These are phyloP conservation scores for Epichloe gansuensis DNA, from an alignment of 2,329 filamentous ascomycete genomes.

Conservation along the genomic window DNA sequence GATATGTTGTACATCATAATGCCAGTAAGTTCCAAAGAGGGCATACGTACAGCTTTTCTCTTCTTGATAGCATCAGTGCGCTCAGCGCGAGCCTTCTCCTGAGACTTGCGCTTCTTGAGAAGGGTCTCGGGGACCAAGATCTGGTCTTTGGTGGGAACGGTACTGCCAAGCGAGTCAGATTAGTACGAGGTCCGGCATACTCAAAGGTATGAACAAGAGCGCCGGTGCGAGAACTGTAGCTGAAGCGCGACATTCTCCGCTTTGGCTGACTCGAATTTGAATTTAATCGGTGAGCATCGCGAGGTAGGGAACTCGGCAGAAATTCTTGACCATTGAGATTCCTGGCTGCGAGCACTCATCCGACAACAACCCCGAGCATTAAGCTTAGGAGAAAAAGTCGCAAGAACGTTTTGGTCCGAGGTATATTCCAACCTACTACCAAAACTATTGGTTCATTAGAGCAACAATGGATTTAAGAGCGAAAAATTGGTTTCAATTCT, in stretches of 20 bases:
- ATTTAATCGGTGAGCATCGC: slow-evolving; percentile 65
- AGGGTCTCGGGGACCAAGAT: slow-evolving; percentile 98
- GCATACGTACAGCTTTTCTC: slow-evolving; percentile 75
- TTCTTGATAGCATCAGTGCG: slow-evolving; percentile 67
- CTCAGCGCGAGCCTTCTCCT: slow-evolving; percentile 97
- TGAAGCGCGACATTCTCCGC: slow-evolving; percentile 82
- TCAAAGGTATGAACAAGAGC: slow-evolving; percentile 48
- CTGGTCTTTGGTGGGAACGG: slow-evolving; percentile 87
- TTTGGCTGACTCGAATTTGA: slow-evolving; percentile 71
- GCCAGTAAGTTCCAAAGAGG: slow-evolving; percentile 16
- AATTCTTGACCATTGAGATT: neutral
- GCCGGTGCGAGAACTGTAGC: slow-evolving; percentile 90
- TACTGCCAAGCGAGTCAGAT: slow-evolving; percentile 57
- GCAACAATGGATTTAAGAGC: slow-evolving; percentile 66
- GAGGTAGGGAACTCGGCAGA: neutral
- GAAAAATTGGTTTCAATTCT: slow-evolving; percentile 44
- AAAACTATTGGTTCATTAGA: slow-evolving; percentile 6
- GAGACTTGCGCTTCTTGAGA: slow-evolving; percentile 99
- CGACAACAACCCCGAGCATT: slow-evolving; percentile 57
- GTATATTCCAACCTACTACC: slow-evolving; percentile 16
- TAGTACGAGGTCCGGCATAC: slow-evolving; percentile 66
- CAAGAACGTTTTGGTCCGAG: slow-evolving; percentile 10
- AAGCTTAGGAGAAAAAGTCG: slow-evolving; percentile 27
- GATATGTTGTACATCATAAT: slow-evolving; percentile 81
- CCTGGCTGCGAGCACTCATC: slow-evolving; percentile 41